Conservation (phyloP, 805 yeast genomes). For the Candida dajiaensis region DNA sequence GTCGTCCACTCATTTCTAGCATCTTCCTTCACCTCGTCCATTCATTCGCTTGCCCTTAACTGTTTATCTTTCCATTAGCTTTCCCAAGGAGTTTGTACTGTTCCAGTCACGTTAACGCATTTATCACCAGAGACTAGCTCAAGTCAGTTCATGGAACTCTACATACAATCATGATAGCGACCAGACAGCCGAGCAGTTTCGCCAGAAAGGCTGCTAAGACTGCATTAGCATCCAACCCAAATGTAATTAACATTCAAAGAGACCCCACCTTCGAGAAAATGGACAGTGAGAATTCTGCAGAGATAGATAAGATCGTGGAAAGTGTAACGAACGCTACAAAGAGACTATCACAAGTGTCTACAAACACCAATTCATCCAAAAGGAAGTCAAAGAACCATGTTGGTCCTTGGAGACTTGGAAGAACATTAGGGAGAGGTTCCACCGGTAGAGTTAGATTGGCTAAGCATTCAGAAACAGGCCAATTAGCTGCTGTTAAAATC, state of each 20-base stretch:
- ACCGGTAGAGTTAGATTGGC: slow-evolving; percentile 94
- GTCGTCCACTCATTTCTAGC: not conserved
- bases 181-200: slow-evolving; percentile 8
- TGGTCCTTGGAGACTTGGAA: slow-evolving; percentile 96
- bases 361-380: slow-evolving; percentile 25
- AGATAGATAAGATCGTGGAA: slow-evolving; percentile 24
- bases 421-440: slow-evolving; percentile 94
- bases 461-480: slow-evolving; percentile 75
- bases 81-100: not conserved
- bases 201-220: slow-evolving; percentile 24
- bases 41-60: not conserved
- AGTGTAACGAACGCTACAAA: slow-evolving; percentile 27
- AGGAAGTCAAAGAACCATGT: slow-evolving; percentile 32
- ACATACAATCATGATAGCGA: not conserved
- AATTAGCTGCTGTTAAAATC: slow-evolving; percentile 93
- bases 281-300: slow-evolving; percentile 8
- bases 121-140: not conserved
- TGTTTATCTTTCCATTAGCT: not conserved
- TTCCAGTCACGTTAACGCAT: not conserved
- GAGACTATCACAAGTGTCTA: slow-evolving; percentile 23
- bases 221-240: slow-evolving; percentile 16
- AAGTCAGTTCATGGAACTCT: not conserved
- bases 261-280: not conserved
- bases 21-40: not conserved
- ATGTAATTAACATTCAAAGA: slow-evolving; percentile 31